Base-by-base conservation (phyloP, 768 basidiomycete species). In the Tubosaeta sp. region DNA sequence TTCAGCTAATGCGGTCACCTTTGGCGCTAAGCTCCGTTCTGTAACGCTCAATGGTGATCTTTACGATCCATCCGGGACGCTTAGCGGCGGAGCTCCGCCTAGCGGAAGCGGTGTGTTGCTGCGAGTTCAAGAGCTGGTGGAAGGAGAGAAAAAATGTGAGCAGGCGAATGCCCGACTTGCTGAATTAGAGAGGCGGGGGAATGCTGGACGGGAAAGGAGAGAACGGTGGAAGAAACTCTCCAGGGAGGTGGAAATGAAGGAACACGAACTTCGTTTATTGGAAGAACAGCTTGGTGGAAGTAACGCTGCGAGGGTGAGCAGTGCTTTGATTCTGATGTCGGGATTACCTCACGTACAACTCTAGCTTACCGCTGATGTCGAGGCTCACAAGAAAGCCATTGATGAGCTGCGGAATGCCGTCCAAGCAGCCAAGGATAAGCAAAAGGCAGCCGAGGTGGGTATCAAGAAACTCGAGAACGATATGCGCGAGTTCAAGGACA, bases 401-500 rank as follows among this genome's bases (percentile, higher is more conserved):
- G 71, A 59, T 0, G 77, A 82, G 26, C 74, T 93, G 27, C 74
- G 78, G 39, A 65, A 66, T 17, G 80, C 83, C 1, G 71, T 89
- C n/a, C 70, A 83, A 55, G 71, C 72, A 0, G 84, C 91, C 6
- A 82, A 85, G 65, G 76, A 84, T 50, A 91, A 91, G 63, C 90
- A 95, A 67, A 81, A 80, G 63, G 76, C 71, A 7, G 91, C 92
- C 0, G 74, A 85, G 45, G 83, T 76, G 0, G 94, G 97, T 53
- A 81, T 83, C 66, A 85, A 84, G 72, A 90, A 86, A 62, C 83
- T 98, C 22, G 92, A 98, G 71, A 86, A 86, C 61, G 97, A 99
- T 66, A 98, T 99, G 93, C 83, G 82, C 50, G 97, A 98, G 74
- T 97, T 99, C 77, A 95, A 97, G 75, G 88, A 95, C 71, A 95